These are phyloP conservation scores for Penicillium sclerotiorum DNA, from an alignment of 2,329 filamentous ascomycete species.

Conservation along the genomic window DNA sequence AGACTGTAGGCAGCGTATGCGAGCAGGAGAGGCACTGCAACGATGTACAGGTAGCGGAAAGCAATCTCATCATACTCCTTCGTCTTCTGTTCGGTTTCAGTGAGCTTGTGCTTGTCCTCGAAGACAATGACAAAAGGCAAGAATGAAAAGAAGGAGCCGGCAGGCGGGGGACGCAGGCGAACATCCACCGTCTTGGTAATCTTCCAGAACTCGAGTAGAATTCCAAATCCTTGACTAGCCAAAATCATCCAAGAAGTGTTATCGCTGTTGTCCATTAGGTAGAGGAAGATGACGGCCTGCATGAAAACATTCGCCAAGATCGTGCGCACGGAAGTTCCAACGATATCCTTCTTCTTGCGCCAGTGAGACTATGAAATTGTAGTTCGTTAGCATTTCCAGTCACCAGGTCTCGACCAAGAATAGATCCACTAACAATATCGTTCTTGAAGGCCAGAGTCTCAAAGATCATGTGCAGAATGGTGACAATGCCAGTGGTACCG, in stretches of 20 bases:
- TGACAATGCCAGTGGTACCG: constrained; percentile 79
- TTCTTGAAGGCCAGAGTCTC: constrained; percentile 96
- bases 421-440: constrained; percentile 67
- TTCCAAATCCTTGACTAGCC: constrained; percentile 85
- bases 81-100: constrained; percentile 94
- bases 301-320: constrained; percentile 98
- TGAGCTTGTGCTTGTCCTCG: constrained; percentile 95
- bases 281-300: constrained; percentile 94
- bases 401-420: neutral
- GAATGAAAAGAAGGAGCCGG: constrained; percentile 70
- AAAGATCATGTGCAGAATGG: constrained; percentile 88
- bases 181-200: constrained; percentile 94
- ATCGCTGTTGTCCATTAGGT: constrained; percentile 94
- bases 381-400: constrained; percentile 20
- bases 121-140: constrained; percentile 81
- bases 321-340: constrained; percentile 92
- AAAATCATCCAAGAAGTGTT: constrained; percentile 99
- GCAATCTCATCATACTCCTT: constrained; percentile 98
- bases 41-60: constrained; percentile 94
- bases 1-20: constrained; percentile 92
- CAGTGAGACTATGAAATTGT: constrained; percentile 68
- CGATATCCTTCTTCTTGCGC: constrained; percentile 99
- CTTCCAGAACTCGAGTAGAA: constrained; percentile 84
- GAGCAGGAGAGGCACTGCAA: constrained; percentile 83
- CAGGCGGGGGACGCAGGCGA: constrained; percentile 68